A percentile compares a stretch with the other conserved stretches of the same genome.
Evolutionary conservation across 1,284 basidiomycete genomes (phyloP).

Genomic region (Ceratobasidium sp.): DNA sequence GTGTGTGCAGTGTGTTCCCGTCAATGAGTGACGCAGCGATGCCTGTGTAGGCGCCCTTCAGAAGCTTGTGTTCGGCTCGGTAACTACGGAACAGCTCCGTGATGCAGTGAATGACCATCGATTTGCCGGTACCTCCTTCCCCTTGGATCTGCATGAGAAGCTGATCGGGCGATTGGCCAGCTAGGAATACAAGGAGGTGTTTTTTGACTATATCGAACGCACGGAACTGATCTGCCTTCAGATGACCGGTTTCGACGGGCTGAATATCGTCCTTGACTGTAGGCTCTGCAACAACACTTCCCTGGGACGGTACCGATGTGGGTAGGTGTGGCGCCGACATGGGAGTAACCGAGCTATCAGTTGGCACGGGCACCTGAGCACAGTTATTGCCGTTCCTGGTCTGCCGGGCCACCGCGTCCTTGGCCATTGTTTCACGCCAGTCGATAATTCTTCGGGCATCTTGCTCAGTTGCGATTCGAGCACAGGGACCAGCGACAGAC

Average conservation of each 20-base stretch:
- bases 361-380: too few species aligned
- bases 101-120: conserved; percentile 40
- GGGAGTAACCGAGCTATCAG: too few species aligned
- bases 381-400: background rate
- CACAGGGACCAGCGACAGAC: background rate
- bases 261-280: background rate
- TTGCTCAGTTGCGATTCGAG: background rate
- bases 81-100: conserved; percentile 18
- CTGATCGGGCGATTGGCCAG: conserved; percentile 6
- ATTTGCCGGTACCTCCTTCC: conserved; percentile 48
- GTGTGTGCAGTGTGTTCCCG: conserved; percentile 55
- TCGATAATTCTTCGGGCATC: background rate
- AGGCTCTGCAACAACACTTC: background rate
- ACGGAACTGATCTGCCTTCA: conserved; percentile 24
- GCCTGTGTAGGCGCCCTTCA: conserved; percentile 56
- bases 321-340: too few species aligned
- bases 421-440: background rate
- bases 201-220: conserved; percentile 23
- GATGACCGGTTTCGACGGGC: background rate
- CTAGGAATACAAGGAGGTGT: conserved; percentile 11
- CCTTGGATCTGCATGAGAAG: conserved; percentile 43
- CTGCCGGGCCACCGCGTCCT: background rate
- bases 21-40: conserved; percentile 58
- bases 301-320: too few species aligned
- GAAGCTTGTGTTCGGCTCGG: conserved; percentile 45